A percentile compares a stretch with the other conserved stretches of the same genome.
Evolutionary conservation across 768 basidiomycete species (phyloP).

Genomic region (Lactarius hengduanensis): DNA sequence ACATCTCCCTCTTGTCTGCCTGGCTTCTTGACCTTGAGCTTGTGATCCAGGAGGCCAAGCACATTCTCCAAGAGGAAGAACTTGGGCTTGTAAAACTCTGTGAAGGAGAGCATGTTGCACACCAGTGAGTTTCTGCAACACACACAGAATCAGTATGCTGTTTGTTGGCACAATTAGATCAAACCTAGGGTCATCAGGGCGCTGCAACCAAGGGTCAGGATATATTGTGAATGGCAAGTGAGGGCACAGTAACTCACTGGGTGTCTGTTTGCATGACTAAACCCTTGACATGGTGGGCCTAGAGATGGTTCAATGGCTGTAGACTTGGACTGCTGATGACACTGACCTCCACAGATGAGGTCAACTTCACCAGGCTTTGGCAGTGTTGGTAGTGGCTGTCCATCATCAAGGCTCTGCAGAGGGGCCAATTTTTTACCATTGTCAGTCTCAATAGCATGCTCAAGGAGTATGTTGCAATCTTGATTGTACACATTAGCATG

Average conservation of each 20-base stretch:
- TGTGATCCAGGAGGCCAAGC: conserved; percentile 53
- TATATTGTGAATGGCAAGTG: not conserved
- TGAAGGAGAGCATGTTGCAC: conserved; percentile 68
- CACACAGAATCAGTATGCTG: not conserved
- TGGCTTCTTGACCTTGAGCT: conserved; percentile 42
- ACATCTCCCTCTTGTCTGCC: conserved; percentile 36
- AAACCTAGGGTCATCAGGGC: conserved; percentile 60
- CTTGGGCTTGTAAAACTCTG: conserved; percentile 59
- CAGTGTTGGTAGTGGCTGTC: conserved; percentile 43
- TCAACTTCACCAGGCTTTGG: conserved; percentile 61
- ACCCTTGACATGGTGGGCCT: conserved; percentile 80
- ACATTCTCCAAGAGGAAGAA: conserved; percentile 79
- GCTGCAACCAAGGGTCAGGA: conserved; percentile 37
- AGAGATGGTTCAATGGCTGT: not conserved
- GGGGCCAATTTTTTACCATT: conserved; percentile 43
- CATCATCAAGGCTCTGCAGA: conserved; percentile 42
- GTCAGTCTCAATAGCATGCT: conserved; percentile 52
- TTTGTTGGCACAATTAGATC: not conserved
- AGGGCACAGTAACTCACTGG: conserved; percentile 42
- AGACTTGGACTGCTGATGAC: too few species aligned
- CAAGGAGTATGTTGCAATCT: conserved; percentile 57
- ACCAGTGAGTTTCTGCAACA: conserved; percentile 54
- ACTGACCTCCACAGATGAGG: conserved; percentile 70
- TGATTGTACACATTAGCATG: conserved; percentile 60
- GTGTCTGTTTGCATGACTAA: conserved; percentile 60